Conservation (phyloP, 352 stramenopile species). For the Phytopythium vexans region DNA sequence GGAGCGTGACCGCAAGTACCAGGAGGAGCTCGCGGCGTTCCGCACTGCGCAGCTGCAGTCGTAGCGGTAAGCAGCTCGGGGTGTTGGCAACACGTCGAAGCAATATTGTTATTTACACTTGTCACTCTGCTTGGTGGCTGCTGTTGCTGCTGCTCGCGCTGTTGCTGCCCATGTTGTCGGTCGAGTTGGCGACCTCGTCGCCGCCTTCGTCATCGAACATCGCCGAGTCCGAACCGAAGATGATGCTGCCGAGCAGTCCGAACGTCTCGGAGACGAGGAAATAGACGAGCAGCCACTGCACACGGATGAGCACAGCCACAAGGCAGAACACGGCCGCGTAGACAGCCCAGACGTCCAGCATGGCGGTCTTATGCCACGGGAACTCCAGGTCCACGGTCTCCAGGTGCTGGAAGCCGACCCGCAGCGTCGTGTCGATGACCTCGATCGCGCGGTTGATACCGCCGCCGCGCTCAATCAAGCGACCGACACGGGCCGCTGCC, state of each 20-base stretch:
- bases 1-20: conserved; percentile 48
- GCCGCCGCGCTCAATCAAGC: conserved; percentile 53
- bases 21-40: conserved; percentile 55
- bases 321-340: conserved; percentile 72
- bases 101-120: not conserved
- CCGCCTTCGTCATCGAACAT: conserved; percentile 4
- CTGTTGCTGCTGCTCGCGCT: conserved; percentile 4
- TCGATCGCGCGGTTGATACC: conserved; percentile 60
- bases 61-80: not conserved
- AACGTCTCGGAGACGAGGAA: conserved; percentile 49
- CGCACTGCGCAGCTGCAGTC: conserved; percentile 5
- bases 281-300: conserved; percentile 69
- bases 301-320: conserved; percentile 50
- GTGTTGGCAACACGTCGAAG: not conserved
- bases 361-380: conserved; percentile 74
- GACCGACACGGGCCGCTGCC: conserved; percentile 47
- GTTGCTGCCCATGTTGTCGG: not conserved
- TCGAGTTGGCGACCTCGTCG: not conserved
- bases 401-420: conserved; percentile 55
- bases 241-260: conserved; percentile 28
- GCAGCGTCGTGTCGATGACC: conserved; percentile 64
- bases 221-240: conserved; percentile 27
- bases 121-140: not conserved
- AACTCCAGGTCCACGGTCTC: conserved; percentile 60
- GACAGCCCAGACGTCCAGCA: conserved; percentile 81